Percentiles rank a stretch among this genome's conserved stretches.
These are phyloP conservation scores for Boletus rufocinnamomeus DNA, from an alignment of 768 basidiomycete species.

Conservation along the genomic window DNA sequence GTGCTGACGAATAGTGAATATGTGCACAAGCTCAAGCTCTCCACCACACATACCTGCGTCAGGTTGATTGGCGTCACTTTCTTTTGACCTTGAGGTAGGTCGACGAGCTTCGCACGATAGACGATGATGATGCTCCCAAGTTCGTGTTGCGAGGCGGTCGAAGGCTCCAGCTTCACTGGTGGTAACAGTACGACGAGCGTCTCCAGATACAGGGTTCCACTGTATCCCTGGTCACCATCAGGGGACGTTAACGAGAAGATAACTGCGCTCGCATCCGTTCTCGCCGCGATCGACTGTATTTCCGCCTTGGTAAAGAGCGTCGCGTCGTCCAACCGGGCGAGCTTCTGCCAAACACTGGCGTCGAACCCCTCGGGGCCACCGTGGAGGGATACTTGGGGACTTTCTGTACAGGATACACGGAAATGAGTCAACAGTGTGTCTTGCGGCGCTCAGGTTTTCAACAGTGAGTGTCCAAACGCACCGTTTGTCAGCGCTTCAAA, in stretches of 20 bases:
- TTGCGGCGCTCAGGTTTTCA: background rate
- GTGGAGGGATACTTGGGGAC: slow-evolving; percentile 62
- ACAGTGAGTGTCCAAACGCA: slow-evolving; percentile 13
- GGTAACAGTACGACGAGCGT: slow-evolving; percentile 52
- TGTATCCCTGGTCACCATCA: slow-evolving; percentile 73
- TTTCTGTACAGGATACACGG: slow-evolving; percentile 37
- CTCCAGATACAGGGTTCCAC: slow-evolving; percentile 62
- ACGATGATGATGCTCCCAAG: slow-evolving; percentile 68
- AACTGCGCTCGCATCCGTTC: slow-evolving; percentile 38
- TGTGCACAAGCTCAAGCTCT: background rate
- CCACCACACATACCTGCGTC: slow-evolving; percentile 57
- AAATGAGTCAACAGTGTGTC: slow-evolving; percentile 12
- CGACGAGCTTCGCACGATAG: slow-evolving; percentile 67
- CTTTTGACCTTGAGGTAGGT: slow-evolving; percentile 40
- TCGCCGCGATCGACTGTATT: slow-evolving; percentile 42
- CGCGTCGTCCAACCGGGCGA: slow-evolving; percentile 40
- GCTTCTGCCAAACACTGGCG: slow-evolving; percentile 50
- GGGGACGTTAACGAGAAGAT: slow-evolving; percentile 60
- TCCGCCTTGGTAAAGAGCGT: slow-evolving; percentile 61
- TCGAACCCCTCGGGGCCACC: slow-evolving; percentile 73
- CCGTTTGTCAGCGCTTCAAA: slow-evolving; percentile 46
- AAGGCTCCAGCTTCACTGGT: slow-evolving; percentile 32
- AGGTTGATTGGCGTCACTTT: slow-evolving; percentile 72
- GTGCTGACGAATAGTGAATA: slow-evolving; percentile 46
- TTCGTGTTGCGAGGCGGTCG: slow-evolving; percentile 41